Conservation (phyloP, 108 stramenopile species). For the Conticribra weissflogii region DNA sequence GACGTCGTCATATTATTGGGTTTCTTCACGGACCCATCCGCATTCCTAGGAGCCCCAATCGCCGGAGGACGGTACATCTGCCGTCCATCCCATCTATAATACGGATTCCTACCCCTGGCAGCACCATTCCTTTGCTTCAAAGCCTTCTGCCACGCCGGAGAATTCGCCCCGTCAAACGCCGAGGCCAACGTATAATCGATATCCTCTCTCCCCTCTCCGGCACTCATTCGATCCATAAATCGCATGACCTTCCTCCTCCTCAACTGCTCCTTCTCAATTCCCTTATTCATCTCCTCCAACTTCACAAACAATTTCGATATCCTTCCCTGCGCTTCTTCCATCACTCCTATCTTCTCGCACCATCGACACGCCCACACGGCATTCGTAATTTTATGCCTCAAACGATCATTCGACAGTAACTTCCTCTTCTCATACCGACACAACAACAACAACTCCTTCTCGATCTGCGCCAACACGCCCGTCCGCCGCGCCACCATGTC, state of each 20-base stretch:
- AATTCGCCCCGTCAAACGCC: conserved; percentile 53
- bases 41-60: conserved; percentile 43
- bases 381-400: conserved; percentile 33
- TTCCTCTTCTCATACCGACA: conserved; percentile 80
- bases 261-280: conserved; percentile 74
- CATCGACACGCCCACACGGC: conserved; percentile 58
- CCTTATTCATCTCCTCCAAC: conserved; percentile 76
- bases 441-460: conserved; percentile 74
- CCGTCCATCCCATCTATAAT: neutral
- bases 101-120: no score
- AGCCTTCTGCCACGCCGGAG: conserved; percentile 39
- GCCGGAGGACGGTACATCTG: conserved; percentile 28
- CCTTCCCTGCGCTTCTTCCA: conserved; percentile 77
- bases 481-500: conserved; percentile 66
- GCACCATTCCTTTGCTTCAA: conserved; percentile 39
- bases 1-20: neutral
- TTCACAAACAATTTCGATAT: conserved; percentile 65
- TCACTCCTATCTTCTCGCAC: conserved; percentile 71
- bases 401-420: conserved; percentile 50
- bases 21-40: conserved; percentile 6
- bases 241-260: conserved; percentile 80
- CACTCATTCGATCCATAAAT: conserved; percentile 81
- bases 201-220: conserved; percentile 76
- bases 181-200: conserved; percentile 87
- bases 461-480: conserved; percentile 64